Evolutionary conservation across 2,329 filamentous ascomycete genomes (phyloP), one percentile per base, ranked within the genome.

Genomic region (Colletotrichum tofieldiae): DNA sequence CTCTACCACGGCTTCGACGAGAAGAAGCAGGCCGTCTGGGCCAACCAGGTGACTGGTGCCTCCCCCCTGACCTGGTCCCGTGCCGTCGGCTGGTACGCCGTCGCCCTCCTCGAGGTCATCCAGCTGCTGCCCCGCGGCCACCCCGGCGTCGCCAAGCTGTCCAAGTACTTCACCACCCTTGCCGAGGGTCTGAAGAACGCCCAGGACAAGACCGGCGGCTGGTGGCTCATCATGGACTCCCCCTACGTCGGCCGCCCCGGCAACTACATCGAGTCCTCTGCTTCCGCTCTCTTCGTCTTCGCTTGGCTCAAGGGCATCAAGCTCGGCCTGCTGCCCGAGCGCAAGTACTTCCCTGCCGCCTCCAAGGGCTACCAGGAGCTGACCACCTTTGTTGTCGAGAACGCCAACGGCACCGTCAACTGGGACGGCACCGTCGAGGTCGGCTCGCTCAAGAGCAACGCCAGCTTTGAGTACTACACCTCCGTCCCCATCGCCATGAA

Each of bases 211-310:
- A 75, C 75, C 1, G 87, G 88, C 0, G 88, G 86, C 23, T 91
- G 89, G 88, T 91, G 87, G 86, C 81, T 90, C 67, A 81, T 91
- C 60, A 88, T 91, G 84, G 85, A 85, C 75, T 81, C 84, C 65
- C 78, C 83, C 43, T 85, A 87, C 67, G 82, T 85, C 0, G 85
- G 83, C 2, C 75, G 78, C 56, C 75, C 84, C 55, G 88, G 87
- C 9, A 91, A 92, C 78, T 92, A 89, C 78, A 86, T 91, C 56
- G 88, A 92, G 80, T 88, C 86, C 45, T 89, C 87, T 29, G 89
- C 85, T 16, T 87, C 86, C 2, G 88, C 88, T 3, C 89, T 91
- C 85, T 91, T 90, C 75, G 83, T 84, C 1, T 89, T 87, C 70
- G 84, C 86, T 1, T 79, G 88, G 73, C 78, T 90, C 58, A 73